Evolutionary conservation across 192 early-diverging fungal species (phyloP), one percentile per base, ranked within the genome.

Genomic region (Umbelopsis isabellina): DNA sequence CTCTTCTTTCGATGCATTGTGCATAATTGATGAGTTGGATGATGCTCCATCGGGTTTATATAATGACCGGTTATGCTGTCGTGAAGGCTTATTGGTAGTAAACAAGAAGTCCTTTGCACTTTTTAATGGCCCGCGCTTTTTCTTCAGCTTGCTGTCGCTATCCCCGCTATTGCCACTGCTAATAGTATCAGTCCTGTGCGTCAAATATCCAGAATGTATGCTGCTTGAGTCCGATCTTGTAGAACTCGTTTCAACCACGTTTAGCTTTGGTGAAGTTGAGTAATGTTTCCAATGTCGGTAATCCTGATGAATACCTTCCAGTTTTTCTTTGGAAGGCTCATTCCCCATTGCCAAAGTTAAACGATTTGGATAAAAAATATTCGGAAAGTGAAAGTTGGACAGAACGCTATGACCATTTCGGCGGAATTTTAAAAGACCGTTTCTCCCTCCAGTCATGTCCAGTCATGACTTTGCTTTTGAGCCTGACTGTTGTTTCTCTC

Each of bases 261-360:
- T 12, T 10, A 35, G 13, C 27, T 18, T 2, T 35, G 13, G 25
- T 30, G 25, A 0, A 16, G 13, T 7, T 35, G 18, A 33, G 3
- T 25, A 12, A 1, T 61, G 55, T 30, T 61, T 61, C 13, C 12
- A 30, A n/a, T 33, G 55, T 13, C 30, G 16, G 12, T 35, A 7
- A 6, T 33, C 55, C 11, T 61, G 9, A 30, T 13, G 25, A 27
- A 35, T 35, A 18, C 27, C 55, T 25, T 61, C 55, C 55, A 61
- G 3, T 61, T 61, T 61, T 18, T 12, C 55, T 35, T 61, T 61
- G 55, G 55, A 61, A n/a, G 55, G 16, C 33, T 61, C 55, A 30
- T 61, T 61, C 27, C 55, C 55, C 55, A 61, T 61, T 61, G 25
- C 55, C 33, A 61, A 61, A 61, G 30, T 35, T 61, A 30, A 18